phyloP scores from a whole-genome alignment of 2,329 filamentous ascomycete genomes.

The Thelonectria rubi region DNA sequence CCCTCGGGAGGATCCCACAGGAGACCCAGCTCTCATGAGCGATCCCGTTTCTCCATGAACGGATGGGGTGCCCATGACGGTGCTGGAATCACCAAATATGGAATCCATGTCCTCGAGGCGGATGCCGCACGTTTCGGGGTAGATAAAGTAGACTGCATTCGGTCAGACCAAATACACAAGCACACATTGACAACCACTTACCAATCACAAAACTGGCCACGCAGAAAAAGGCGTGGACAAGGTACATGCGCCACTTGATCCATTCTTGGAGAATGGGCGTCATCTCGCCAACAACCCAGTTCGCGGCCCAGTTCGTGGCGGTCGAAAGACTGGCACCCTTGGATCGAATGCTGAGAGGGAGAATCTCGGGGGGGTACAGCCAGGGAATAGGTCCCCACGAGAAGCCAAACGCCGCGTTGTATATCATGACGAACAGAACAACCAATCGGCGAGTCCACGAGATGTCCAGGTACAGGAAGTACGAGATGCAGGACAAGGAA shows the following conservation, averaged over 20 bases:
- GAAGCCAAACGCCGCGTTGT: slow-evolving; percentile 96
- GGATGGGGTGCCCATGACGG: slow-evolving; percentile 79
- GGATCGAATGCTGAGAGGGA: slow-evolving; percentile 94
- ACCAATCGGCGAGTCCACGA: slow-evolving; percentile 81
- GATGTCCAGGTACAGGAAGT: slow-evolving; percentile 92
- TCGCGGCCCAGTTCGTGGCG: slow-evolving; percentile 97
- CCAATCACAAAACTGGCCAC: slow-evolving; percentile 94
- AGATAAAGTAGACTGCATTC: slow-evolving; percentile 89
- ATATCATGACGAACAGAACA: slow-evolving; percentile 96
- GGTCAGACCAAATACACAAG: slow-evolving; percentile 36
- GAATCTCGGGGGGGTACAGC: slow-evolving; percentile 98
- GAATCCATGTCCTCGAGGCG: slow-evolving; percentile 96
- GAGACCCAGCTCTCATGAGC: slow-evolving; percentile 78
- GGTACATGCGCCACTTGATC: slow-evolving; percentile 93
- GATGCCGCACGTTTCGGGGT: slow-evolving; percentile 95
- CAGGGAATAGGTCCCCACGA: slow-evolving; percentile 97
- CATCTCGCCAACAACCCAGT: slow-evolving; percentile 95
- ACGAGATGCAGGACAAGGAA: slow-evolving; percentile 88
- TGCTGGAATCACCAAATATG: slow-evolving; percentile 92
- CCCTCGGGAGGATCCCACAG: slow-evolving; percentile 74
- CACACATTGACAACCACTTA: slow-evolving; percentile 61
- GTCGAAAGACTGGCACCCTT: slow-evolving; percentile 97
- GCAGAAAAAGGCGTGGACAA: slow-evolving; percentile 97
- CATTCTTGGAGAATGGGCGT: slow-evolving; percentile 91
- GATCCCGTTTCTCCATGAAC: slow-evolving; percentile 83